A percentile compares a stretch with the other conserved stretches of the same genome.
Conservation (phyloP, 228 moss, liverwort and hornwort species). For the Sphagnum magellanicum region DNA sequence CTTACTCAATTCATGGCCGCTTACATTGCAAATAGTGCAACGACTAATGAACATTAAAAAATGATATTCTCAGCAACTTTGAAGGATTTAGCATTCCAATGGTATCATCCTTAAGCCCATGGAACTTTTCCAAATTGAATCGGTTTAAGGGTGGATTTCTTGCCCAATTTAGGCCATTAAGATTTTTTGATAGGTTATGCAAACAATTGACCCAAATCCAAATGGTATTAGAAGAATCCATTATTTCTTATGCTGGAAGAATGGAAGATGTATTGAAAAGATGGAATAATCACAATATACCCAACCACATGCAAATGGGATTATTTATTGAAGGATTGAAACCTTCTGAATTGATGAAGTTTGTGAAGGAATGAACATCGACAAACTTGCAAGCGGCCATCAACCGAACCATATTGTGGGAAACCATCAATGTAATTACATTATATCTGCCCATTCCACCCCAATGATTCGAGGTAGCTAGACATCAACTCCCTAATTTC, state of each 20-base stretch:
- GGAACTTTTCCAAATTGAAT: neutral
- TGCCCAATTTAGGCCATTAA: no score
- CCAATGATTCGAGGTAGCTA: neutral
- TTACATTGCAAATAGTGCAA: neutral
- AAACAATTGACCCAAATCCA: neutral
- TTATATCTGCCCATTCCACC: neutral
- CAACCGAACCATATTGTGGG: neutral
- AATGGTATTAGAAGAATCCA: neutral
- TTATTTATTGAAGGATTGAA: neutral
- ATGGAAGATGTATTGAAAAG: neutral
- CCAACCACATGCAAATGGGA: neutral
- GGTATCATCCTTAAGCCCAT: neutral
- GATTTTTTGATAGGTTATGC: neutral
- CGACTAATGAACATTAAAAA: neutral
- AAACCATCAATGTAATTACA: neutral
- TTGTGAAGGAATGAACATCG: neutral
- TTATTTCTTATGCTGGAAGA: neutral
- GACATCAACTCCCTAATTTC: neutral
- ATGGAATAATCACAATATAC: neutral
- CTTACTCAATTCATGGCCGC: neutral
- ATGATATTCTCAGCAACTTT: neutral
- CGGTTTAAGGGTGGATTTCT: no score
- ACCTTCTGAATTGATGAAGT: neutral
- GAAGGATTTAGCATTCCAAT: neutral
- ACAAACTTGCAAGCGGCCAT: neutral